Evolutionary conservation across 2,329 filamentous ascomycete genomes (phyloP).

Genomic region (Fusarium irregulare): DNA sequence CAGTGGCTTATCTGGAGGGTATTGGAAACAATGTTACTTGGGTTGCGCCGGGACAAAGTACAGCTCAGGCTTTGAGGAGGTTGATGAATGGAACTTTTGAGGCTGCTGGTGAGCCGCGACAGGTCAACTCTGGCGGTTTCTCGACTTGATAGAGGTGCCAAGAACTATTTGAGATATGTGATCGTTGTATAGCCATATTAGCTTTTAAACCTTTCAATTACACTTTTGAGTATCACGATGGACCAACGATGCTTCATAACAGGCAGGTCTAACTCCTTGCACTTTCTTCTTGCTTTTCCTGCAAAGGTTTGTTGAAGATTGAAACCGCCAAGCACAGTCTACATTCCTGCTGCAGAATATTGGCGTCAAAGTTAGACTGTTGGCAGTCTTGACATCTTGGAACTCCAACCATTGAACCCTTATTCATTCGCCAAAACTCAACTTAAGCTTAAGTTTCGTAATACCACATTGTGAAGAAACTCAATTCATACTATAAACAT

Average conservation of each 20-base stretch:
- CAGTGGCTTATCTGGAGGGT: conserved; percentile 72
- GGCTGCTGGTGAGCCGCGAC: conserved; percentile 84
- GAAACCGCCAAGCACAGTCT: too few species aligned
- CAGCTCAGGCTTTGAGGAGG: conserved; percentile 77
- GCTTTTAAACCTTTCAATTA: too few species aligned
- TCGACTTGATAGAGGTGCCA: conserved; percentile 38
- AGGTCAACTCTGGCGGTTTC: conserved; percentile 77
- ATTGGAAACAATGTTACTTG: conserved; percentile 81
- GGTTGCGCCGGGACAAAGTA: conserved; percentile 72
- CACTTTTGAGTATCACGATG: too few species aligned
- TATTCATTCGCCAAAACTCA: fast-evolving
- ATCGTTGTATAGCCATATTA: background rate
- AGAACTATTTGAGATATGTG: background rate
- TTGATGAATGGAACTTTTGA: conserved; percentile 76
- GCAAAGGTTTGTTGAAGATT: too few species aligned
- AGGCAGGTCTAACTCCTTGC: fast-evolving
- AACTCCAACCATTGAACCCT: background rate
- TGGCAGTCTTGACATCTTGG: background rate
- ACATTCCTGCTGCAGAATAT: background rate
- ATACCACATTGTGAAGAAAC: background rate
- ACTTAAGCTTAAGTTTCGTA: background rate
- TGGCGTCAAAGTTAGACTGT: background rate
- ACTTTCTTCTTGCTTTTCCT: too few species aligned
- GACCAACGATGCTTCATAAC: too few species aligned
- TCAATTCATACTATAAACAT: background rate